Evolutionary conservation across 2,329 filamentous ascomycete species (phyloP), one percentile per base, ranked within the genome.

Genomic region (Xylaria multiplex): DNA sequence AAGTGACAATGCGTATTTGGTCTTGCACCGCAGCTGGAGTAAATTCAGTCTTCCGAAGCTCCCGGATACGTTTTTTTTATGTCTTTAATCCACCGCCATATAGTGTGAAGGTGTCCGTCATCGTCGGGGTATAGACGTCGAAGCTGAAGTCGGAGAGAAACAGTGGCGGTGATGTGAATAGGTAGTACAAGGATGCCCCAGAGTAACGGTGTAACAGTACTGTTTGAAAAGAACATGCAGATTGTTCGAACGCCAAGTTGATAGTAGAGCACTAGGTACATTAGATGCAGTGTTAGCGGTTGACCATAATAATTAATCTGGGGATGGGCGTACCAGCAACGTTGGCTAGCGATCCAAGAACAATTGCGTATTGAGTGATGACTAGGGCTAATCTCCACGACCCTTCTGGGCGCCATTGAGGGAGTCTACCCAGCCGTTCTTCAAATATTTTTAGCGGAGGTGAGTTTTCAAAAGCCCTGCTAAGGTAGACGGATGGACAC

Each of bases 141-240:
- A 11, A 40, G 53, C 7, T 58, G 45, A 5, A 63, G 60, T 4
- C 54, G 53, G 35, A 63, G 58, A 6, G 24, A 24, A 13, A 61
- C 3, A 3, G 54, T 50, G 0, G 16, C 54, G 1, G 6, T 35
- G 5, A 63, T n/a, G 42, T 63, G 60, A 8, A 63, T 49, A 14
- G 60, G 60, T 13, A 57, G 22, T 4, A 58, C 60, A 3, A 63
- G 53, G 22, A 63, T 22, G 3, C 60, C 60, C 46, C 55, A 64
- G 13, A 64, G 22, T 5, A 54, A 6, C 5, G 45, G 43, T 1
- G 24, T 48, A 13, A 59, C n/a, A n/a, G 54, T 53, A 14, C 35
- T 48, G 16, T 59, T 59, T 1, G 61, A 30, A 46, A 46, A 58
- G 32, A 59, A 64, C 37, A 64, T 54, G 32, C 61, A 64, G 48